Conservation (phyloP, 1,139 yeast species). For the Yamadazyma taylorii region DNA sequence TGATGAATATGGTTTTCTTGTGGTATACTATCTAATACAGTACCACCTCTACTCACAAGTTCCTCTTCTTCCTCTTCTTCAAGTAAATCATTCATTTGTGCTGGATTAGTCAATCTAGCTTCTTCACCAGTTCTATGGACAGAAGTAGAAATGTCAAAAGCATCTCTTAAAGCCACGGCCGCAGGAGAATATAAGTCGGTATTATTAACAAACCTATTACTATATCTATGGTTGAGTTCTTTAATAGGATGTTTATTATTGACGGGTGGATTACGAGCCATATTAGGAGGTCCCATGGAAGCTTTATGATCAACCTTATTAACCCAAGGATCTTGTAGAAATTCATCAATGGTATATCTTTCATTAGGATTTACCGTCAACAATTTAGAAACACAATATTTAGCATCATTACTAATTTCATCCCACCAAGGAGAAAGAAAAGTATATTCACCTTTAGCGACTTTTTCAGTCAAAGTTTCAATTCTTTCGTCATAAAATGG, state of each 20-base stretch:
- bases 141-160: conserved; percentile 91
- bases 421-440: conserved; percentile 67
- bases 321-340: conserved; percentile 87
- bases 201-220: conserved; percentile 23
- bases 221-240: conserved; percentile 21
- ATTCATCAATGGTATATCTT: conserved; percentile 76
- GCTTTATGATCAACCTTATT: conserved; percentile 10
- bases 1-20: conserved; percentile 16
- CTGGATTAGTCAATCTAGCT: conserved; percentile 47
- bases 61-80: conserved; percentile 44
- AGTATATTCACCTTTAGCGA: conserved; percentile 57
- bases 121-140: conserved; percentile 94
- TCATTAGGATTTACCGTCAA: conserved; percentile 79
- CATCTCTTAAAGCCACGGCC: conserved; percentile 89
- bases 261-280: conserved; percentile 6
- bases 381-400: conserved; percentile 67
- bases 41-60: conserved; percentile 19
- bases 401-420: conserved; percentile 54
- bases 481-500: conserved; percentile 62
- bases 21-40: conserved; percentile 21
- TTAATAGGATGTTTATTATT: conserved; percentile 27
- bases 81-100: conserved; percentile 26
- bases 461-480: conserved; percentile 56
- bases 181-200: conserved; percentile 72
- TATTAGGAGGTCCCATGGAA: conserved; percentile 12